These are phyloP conservation scores for Peronospora tabacina DNA, from an alignment of 352 stramenopile genomes.

Conservation along the genomic window DNA sequence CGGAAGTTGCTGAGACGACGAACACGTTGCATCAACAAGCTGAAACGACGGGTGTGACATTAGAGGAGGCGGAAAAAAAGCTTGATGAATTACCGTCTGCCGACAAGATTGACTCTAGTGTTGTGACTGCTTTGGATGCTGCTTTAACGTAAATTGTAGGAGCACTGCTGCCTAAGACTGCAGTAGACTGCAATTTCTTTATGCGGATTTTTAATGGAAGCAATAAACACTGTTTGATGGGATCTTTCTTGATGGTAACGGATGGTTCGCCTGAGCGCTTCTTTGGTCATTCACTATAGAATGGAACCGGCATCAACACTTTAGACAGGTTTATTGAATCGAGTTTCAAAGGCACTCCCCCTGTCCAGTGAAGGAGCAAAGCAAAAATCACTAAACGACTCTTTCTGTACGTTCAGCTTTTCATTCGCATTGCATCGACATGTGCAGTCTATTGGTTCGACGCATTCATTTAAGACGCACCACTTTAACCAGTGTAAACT, in stretches of 20 bases:
- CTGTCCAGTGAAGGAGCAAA: too few relatives aligned
- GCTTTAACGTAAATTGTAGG: constrained; percentile 11
- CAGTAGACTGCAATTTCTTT: background rate
- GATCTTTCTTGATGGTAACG: background rate
- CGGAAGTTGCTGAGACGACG: constrained; percentile 1
- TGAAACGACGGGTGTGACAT: background rate
- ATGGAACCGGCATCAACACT: too few relatives aligned
- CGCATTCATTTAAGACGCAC: constrained; percentile 33
- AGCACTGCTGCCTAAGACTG: background rate
- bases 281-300: too few relatives aligned
- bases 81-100: background rate
- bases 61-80: background rate
- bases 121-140: constrained; percentile 3
- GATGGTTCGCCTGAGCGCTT: too few relatives aligned
- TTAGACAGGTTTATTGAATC: too few relatives aligned
- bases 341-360: too few relatives aligned
- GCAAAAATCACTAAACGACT: background rate
- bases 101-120: background rate
- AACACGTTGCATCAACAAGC: background rate
- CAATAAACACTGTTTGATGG: constrained; percentile 15
- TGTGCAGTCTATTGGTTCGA: constrained; percentile 53
- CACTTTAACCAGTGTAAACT: constrained; percentile 42
- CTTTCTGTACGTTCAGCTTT: background rate
- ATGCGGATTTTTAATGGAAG: constrained; percentile 4
- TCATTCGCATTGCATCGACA: constrained; percentile 1